Percentiles rank a stretch among this genome's conserved stretches.
Conservation (phyloP, 306 rosid species). For the Trifolium dubium region DNA sequence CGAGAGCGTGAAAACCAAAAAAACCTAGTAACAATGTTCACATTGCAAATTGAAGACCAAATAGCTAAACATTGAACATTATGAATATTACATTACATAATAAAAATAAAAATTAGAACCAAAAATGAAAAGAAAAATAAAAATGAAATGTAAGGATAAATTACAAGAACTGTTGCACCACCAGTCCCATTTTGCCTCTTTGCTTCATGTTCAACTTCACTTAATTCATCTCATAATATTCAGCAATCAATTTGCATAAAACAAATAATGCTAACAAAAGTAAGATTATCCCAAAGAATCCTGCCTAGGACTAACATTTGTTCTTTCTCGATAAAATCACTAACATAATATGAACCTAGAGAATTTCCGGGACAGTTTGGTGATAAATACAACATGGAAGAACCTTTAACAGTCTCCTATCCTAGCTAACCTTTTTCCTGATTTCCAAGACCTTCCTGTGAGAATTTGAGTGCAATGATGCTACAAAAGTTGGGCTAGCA, state of each 20-base stretch:
- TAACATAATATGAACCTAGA: slow-evolving; percentile 47
- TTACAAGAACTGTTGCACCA: not conserved
- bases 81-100: not conserved
- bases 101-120: not conserved
- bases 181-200: not conserved
- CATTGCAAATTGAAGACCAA: not conserved
- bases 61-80: not conserved
- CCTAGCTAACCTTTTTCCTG: slow-evolving; percentile 49
- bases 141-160: not conserved
- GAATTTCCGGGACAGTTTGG: slow-evolving; percentile 46
- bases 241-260: slow-evolving; percentile 54
- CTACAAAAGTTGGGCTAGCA: slow-evolving; percentile 73
- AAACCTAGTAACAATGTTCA: not conserved
- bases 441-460: slow-evolving; percentile 88
- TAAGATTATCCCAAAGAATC: slow-evolving; percentile 40
- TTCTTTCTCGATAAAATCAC: slow-evolving; percentile 38
- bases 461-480: slow-evolving; percentile 75
- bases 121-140: too few relatives aligned
- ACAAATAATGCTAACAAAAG: slow-evolving; percentile 48
- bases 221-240: slow-evolving; percentile 25
- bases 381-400: slow-evolving; percentile 40
- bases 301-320: slow-evolving; percentile 52
- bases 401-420: slow-evolving; percentile 29
- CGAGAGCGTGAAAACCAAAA: too few relatives aligned
- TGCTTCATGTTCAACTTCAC: not conserved